Base-by-base conservation (phyloP, 2,329 filamentous ascomycete genomes). In the Talaromyces albobiverticillius region DNA sequence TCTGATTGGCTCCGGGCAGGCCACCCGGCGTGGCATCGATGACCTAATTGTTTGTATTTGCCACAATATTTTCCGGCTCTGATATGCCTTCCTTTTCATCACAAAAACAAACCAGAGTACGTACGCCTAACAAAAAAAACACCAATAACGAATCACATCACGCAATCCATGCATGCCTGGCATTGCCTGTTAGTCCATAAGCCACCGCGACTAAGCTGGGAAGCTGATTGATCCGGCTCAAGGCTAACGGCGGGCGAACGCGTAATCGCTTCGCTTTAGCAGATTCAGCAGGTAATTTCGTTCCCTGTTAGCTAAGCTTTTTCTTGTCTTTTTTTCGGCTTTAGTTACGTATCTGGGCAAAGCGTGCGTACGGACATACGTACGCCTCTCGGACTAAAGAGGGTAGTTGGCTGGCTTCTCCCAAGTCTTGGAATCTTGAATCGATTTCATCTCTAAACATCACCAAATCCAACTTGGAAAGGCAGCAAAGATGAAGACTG, bases 401-500 rank as follows among this genome's bases (percentile, higher is more conserved):
- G 26, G 26, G 26, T n/a, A 9, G 2, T 49, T 25, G 20, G 11
- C 46, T 3, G 32, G 32, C 16, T 40, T 49, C 16, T 34, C 16
- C 20, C 9, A 20, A 46, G 2, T 34, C 23, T 34, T 34, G 4
- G 23, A 16, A 25, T 38, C 34, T 14, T 2, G 16, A 16, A 10
- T 36, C 4, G 29, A 18, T 14, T 38, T 9, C 29, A 34, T 6
- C n/a, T 16, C 18, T n/a, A n/a, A 26, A 4, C 20, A 14, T 51
- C 26, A 18, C 16, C 14, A 51, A 16, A 16, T 18, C 32, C 38
- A 18, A 41, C 11, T 3, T 16, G 13, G 10, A 4, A 41, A 7
- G 5, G 43, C 11, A 32, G 16, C 7, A 22, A 8, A 34, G 42
- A 82, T 82, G 79, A 80, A 75, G 34, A 47, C 53, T 3, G 68